Base-by-base conservation (phyloP, 768 basidiomycete genomes). In the Podaxis pistillaris region DNA sequence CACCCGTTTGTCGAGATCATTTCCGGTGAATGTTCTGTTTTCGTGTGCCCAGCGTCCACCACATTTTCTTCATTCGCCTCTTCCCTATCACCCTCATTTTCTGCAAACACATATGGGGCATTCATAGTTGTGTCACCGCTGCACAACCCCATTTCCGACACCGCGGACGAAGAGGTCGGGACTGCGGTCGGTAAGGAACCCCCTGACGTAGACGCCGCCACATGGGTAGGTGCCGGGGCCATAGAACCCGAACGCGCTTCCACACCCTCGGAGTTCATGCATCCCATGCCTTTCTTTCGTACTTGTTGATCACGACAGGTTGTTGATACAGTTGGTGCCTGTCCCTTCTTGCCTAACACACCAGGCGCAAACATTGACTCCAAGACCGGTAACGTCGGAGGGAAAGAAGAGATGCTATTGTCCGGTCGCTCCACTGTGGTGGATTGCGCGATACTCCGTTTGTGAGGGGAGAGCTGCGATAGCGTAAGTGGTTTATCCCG, bases 401-500 rank as follows among this genome's bases (percentile, higher is more conserved):
- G 44, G 1, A 47, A 19, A 4, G 53, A 55, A 19, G 30, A 4
- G 26, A 46, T 30, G 44, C 57, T 62, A 54, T 51, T 36, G n/a
- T 37, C 24, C 15, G 13, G 24, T 46, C 33, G 53, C 37, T 47
- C 58, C 53, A 52, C 47, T 26, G 19, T 44, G 15, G 57, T 30
- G 6, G 54, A 17, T 33, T 33, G 47, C 9, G 22, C 28, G 44
- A 53, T 22, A 28, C 51, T 44, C 22, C 49, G 54, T 63, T 74
- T 76, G 58, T 61, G 69, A 64, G 83, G 83, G 5, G 85, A 86
- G 66, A 85, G 73, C 67, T 85, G 81, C 44, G 83, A 84, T 64
- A 83, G 50, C 52, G 81, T 82, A 44, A 85, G 68, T 36, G 73
- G 74, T 47, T 56, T 57, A 62, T 67, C 62, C 46, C 38, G 61